Evolutionary conservation across 1,284 basidiomycete genomes (phyloP), one percentile per base, ranked within the genome.

Genomic region (Prillingera fragicola): DNA sequence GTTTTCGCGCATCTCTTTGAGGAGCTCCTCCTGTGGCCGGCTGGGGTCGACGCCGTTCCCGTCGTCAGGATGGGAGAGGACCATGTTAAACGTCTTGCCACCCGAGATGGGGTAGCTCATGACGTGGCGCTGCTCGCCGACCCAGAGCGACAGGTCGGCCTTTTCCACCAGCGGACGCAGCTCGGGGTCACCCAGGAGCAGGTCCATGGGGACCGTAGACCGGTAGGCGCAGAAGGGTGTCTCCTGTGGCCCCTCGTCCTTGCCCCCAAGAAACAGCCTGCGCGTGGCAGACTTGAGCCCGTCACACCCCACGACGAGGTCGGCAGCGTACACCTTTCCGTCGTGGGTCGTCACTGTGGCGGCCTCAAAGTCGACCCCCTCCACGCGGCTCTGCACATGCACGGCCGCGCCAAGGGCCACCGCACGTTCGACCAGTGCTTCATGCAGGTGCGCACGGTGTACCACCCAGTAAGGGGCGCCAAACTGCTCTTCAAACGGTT

Each of bases 371-470:
- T 81, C 76, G 1, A 80, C 69, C 1, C 57, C 52, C 5, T 71
- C 59, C 15, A 79, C 77, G 37, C 67, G 69, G 36, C 66, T 66
- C 35, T 67, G 57, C 13, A 78, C 78, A 4, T 71, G 68, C 15
- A 80, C 49, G 3, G 69, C 51, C 0, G 73, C 79, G 7, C 78
- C 79, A 24, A 69, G 63, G 1, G 75, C 71, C 4, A 56, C 55
- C 8, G 76, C 76, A 25, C 77, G 70, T 19, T 77, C 76, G 48
- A 74, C 74, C 12, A 83, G 66, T 14, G 80, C 65, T 8, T 71
- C 62, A 52, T 79, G 76, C 29, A 83, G 73, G 43, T 80, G 78
- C 12, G 78, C 78, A 43, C 82, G 78, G 76, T 83, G 72, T 38
- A 75, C 65, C 49, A 78, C 75, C 55, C 76, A 79, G 50, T 78